These are phyloP conservation scores for Sporothrix euskadiensis DNA, from an alignment of 2,329 filamentous ascomycete genomes.

Conservation along the genomic window DNA sequence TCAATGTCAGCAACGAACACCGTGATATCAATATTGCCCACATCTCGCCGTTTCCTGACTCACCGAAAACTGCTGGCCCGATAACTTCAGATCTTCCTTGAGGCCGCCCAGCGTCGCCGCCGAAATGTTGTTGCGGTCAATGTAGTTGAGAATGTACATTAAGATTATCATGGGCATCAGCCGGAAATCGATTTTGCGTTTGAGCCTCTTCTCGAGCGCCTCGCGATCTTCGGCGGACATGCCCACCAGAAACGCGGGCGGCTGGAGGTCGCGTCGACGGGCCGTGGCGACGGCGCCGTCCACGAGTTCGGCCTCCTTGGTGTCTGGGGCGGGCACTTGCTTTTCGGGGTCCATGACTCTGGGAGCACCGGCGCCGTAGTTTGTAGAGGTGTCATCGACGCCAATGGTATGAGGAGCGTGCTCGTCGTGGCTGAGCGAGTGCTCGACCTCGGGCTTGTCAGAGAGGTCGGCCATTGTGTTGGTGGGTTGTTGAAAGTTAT, in stretches of 20 bases:
- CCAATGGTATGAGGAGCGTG: not conserved
- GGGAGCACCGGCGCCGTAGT: not conserved
- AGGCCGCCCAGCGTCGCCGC: slow-evolving; percentile 50
- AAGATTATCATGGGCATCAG: slow-evolving; percentile 61
- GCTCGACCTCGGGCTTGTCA: slow-evolving; percentile 13
- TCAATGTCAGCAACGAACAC: not conserved
- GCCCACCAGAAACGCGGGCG: slow-evolving; percentile 27
- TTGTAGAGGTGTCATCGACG: not conserved
- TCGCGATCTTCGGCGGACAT: slow-evolving; percentile 33
- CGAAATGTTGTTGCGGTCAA: slow-evolving; percentile 50
- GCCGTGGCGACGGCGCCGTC: slow-evolving; percentile 39
- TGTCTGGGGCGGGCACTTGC: not conserved
- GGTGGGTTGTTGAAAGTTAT: not conserved
- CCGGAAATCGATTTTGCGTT: slow-evolving; percentile 61
- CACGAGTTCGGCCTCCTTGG: not conserved
- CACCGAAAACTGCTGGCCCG: slow-evolving; percentile 36
- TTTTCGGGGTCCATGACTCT: slow-evolving; percentile 14
- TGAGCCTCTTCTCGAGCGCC: slow-evolving; percentile 55
- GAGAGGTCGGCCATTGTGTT: not conserved
- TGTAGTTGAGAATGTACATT: slow-evolving; percentile 66
- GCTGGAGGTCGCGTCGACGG: slow-evolving; percentile 48
- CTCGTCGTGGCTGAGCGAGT: slow-evolving; percentile 15
- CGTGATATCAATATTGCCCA: too few species aligned
- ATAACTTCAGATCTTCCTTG: slow-evolving; percentile 48
- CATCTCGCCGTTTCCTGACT: not conserved